Evolutionary conservation across 2,329 filamentous ascomycete species (phyloP), one percentile per base, ranked within the genome.

Genomic region (Knoxdaviesia capensis): DNA sequence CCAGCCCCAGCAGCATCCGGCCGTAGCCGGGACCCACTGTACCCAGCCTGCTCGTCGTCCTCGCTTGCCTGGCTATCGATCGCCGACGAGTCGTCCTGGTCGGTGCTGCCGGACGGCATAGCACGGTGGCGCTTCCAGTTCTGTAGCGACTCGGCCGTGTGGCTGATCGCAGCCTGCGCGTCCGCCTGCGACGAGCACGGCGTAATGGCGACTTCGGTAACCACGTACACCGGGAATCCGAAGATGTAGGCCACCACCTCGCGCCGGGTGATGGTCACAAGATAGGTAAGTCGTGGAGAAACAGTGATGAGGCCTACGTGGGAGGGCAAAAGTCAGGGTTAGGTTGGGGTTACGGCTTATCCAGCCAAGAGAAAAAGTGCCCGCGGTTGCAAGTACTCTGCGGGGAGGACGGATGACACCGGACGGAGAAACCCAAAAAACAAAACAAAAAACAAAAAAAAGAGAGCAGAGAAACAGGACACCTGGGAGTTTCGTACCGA

Each of bases 141-240:
- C 34, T 57, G 57, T 11, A 72, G 51, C 20, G 64, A 58, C 6
- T 49, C 49, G 1, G 63, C 59, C 0, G 81, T 82, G 43, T 71
- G 69, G 3, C 62, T 58, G 45, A 96, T 80, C 6, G 84, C 80
- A 31, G 71, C 69, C 46, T 74, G 68, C 5, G 88, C 87, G 37
- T 92, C 84, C 36, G 59, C 56, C 51, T 79, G 78, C 5, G 81
- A 88, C 2, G 77, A 73, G 42, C 90, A 76, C 1, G 90, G 90
- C 5, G 93, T 93, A n/a, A 96, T 64, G 6, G 85, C 80, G 32
- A 96, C 82, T 50, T 92, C 84, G 37, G 81, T 90, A 45, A 94
- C 74, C 35, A 85, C 77, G 57, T 92, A 98, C 43, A 96, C 66
- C 0, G 87, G 79, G 43, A 73, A 77, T 5, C 84, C 85, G 48